Evolutionary conservation across 2,329 filamentous ascomycete species (phyloP).

Genomic region (Zymoseptoria brevis): DNA sequence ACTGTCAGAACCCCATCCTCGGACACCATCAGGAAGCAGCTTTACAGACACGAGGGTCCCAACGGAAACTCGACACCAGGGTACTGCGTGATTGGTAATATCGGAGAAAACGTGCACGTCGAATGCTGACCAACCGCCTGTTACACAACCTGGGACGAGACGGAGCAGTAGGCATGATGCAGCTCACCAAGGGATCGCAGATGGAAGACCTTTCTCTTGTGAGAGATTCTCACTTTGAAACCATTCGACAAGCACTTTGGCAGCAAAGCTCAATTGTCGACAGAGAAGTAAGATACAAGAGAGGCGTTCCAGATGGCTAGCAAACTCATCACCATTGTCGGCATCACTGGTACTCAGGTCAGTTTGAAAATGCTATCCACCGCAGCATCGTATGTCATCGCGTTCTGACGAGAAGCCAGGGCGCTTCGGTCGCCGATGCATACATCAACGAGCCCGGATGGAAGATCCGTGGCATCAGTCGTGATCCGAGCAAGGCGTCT

Average conservation of each 20-base stretch:
- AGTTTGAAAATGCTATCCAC: slow-evolving; percentile 40
- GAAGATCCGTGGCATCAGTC: slow-evolving; percentile 33
- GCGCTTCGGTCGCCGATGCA: slow-evolving; percentile 16
- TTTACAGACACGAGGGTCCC: too few relatives aligned
- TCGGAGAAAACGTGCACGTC: too few relatives aligned
- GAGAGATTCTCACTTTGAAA: too few relatives aligned
- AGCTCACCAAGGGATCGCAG: background rate
- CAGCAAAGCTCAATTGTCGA: background rate
- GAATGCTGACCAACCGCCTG: too few relatives aligned
- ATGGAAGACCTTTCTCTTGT: background rate
- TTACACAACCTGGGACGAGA: too few relatives aligned
- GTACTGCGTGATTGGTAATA: too few relatives aligned
- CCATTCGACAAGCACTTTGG: too few relatives aligned
- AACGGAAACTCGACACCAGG: too few relatives aligned
- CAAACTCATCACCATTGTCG: slow-evolving; percentile 31
- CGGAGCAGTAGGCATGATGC: too few relatives aligned
- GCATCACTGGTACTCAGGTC: slow-evolving; percentile 26
- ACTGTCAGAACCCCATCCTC: too few relatives aligned
- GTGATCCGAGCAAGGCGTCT: slow-evolving; percentile 32
- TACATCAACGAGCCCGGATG: slow-evolving; percentile 17
- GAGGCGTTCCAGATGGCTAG: background rate
- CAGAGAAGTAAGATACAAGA: background rate
- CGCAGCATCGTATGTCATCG: slow-evolving; percentile 9
- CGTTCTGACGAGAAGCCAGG: background rate
- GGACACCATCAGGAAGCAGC: too few relatives aligned